Percentiles rank a stretch among this genome's conserved stretches.
Conservation (phyloP, 2,329 filamentous ascomycete species). For the Knufia petricola region DNA sequence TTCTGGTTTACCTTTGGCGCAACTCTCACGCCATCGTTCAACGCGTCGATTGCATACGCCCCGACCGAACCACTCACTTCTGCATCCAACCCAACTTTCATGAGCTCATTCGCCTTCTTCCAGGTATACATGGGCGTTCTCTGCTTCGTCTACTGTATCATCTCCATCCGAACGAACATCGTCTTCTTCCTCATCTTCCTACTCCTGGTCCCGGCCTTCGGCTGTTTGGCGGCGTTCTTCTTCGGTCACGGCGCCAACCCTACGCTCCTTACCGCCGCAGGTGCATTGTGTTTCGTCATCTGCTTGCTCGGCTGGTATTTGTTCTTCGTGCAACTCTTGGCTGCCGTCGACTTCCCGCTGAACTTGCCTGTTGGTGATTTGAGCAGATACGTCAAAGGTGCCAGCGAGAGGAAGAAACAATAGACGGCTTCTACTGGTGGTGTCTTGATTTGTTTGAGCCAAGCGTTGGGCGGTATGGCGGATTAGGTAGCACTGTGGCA, state of each 20-base stretch:
- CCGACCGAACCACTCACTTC: constrained; percentile 23
- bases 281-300: constrained; percentile 43
- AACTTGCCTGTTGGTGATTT: constrained; percentile 49
- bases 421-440: neutral
- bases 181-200: constrained; percentile 62
- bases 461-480: neutral
- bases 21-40: constrained; percentile 46
- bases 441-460: neutral
- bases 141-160: constrained; percentile 58
- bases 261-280: constrained; percentile 29
- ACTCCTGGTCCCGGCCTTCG: constrained; percentile 50
- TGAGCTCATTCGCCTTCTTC: constrained; percentile 44
- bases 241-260: constrained; percentile 13
- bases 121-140: constrained; percentile 58
- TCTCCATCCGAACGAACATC: constrained; percentile 61
- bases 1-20: constrained; percentile 51
- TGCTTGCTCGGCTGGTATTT: constrained; percentile 48
- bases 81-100: constrained; percentile 20
- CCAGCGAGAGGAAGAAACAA: constrained; percentile 15
- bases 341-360: constrained; percentile 49
- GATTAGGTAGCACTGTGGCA: neutral
- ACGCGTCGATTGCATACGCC: constrained; percentile 35
- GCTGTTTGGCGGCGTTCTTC: constrained; percentile 43
- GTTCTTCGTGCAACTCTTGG: constrained; percentile 46
- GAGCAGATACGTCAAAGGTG: constrained; percentile 35